Evolutionary conservation across 2,329 filamentous ascomycete species (phyloP), one percentile per base, ranked within the genome.

Genomic region (Talaromyces rugulosus): DNA sequence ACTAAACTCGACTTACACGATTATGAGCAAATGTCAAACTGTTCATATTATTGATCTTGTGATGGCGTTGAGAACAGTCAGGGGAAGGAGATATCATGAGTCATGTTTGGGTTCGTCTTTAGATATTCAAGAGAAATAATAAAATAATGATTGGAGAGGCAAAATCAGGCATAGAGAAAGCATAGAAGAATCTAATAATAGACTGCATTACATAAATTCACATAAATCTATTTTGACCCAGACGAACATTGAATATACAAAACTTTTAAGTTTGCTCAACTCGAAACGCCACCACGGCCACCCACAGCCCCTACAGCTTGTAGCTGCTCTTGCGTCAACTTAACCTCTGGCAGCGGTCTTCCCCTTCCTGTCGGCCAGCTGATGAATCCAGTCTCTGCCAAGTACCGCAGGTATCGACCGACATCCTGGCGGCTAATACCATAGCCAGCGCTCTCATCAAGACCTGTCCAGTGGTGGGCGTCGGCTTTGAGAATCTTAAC

Each of bases 371-470:
- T 61, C 31, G 62, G 62, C 62, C 62, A 61, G 54, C 28, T 58
- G n/a, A 91, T 80, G 74, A 90, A 91, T 5, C 85, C 85, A 64
- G 86, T 81, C 63, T 82, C 81, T 3, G 85, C 81, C 42, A 91
- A 75, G 69, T 88, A 91, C 31, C 83, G 80, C 57, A 89, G 73
- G 70, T 89, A 91, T 18, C 83, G 73, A 4, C 87, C 88, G 16
- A 90, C 81, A 40, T 83, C 82, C 64, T 88, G 84, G 60, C 83
- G 77, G 27, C 80, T 84, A 11, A 91, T 84, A 28, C 84, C 84
- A 64, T 72, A 82, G 59, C 78, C 85, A 0, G 78, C 77, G 55
- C 82, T 85, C 66, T 82, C 82, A 65, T 88, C 85, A 36, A 84
- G 72, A 0, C 82, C 82, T 0, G 85, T 82, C 83, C 84, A 83